Evolutionary conservation across 495 filamentous ascomycete species (phyloP).

Genomic region (Lindgomyces ingoldianus): DNA sequence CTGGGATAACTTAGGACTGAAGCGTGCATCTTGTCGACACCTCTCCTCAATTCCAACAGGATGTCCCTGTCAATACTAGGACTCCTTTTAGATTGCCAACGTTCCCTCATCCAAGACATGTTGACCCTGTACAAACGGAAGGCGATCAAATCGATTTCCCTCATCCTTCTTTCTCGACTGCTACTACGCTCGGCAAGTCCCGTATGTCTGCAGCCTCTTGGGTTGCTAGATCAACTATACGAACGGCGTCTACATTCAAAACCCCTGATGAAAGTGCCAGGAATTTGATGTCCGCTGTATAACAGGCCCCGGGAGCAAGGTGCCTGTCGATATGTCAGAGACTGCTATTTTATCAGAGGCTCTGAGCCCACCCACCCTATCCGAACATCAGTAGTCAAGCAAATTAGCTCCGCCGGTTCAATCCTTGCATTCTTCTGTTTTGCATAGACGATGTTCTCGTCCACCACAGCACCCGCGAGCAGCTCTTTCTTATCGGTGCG

Average conservation of each 20-base stretch:
- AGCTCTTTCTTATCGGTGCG: slow-evolving; percentile 45
- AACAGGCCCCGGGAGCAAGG: slow-evolving; percentile 73
- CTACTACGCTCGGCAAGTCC: slow-evolving; percentile 73
- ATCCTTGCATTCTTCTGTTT: slow-evolving; percentile 72
- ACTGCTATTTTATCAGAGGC: not conserved
- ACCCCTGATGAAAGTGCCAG: slow-evolving; percentile 74
- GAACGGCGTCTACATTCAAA: slow-evolving; percentile 74
- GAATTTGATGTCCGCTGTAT: slow-evolving; percentile 76
- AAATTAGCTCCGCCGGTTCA: slow-evolving; percentile 74
- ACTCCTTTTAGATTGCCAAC: too few species aligned
- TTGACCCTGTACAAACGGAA: not conserved
- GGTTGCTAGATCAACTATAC: slow-evolving; percentile 77
- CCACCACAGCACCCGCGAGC: slow-evolving; percentile 76
- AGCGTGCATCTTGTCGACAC: too few species aligned
- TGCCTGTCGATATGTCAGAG: slow-evolving; percentile 52
- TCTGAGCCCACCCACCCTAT: slow-evolving; percentile 62
- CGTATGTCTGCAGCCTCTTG: slow-evolving; percentile 81
- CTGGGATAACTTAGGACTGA: too few species aligned
- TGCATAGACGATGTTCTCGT: slow-evolving; percentile 80
- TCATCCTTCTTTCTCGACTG: slow-evolving; percentile 24
- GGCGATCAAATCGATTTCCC: not conserved
- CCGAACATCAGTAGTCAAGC: slow-evolving; percentile 78
- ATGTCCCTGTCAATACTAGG: too few species aligned
- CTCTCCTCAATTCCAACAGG: too few species aligned
- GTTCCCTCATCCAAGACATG: too few species aligned